A percentile compares a stretch with the other conserved stretches of the same genome.
These are phyloP conservation scores for Comarum palustre DNA, from an alignment of 306 rosid species.

Conservation along the genomic window DNA sequence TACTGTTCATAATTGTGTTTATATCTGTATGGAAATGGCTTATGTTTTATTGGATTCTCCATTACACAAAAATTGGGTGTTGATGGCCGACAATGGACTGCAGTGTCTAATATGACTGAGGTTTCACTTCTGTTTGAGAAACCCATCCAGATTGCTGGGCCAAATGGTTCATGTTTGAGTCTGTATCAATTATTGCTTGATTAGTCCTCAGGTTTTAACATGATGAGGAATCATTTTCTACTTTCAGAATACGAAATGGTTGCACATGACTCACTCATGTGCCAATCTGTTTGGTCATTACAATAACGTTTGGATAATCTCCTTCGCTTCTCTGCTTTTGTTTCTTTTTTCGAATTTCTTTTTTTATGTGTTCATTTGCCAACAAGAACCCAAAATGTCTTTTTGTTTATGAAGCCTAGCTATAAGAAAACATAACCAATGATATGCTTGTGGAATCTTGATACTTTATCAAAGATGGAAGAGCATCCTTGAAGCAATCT, in stretches of 20 bases:
- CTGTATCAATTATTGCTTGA: neutral
- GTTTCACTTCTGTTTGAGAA: neutral
- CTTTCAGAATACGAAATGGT: neutral
- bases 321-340: neutral
- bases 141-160: neutral
- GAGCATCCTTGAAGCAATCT: slow-evolving; percentile 2
- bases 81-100: slow-evolving; percentile 3
- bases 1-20: neutral
- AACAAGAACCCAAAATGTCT: neutral
- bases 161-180: neutral
- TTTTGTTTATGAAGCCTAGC: neutral
- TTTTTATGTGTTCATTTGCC: neutral
- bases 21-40: neutral
- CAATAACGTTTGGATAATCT: neutral
- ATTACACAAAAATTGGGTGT: neutral
- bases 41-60: slow-evolving; percentile 18
- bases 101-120: neutral
- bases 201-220: neutral
- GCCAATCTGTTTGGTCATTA: neutral
- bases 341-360: neutral
- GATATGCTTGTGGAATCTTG: neutral
- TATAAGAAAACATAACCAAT: neutral
- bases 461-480: neutral
- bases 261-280: neutral
- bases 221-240: neutral